Percentiles rank a stretch among this genome's conserved stretches.
Conservation (phyloP, 2,329 filamentous ascomycete genomes). For the Nothomitra cinnamomea region DNA sequence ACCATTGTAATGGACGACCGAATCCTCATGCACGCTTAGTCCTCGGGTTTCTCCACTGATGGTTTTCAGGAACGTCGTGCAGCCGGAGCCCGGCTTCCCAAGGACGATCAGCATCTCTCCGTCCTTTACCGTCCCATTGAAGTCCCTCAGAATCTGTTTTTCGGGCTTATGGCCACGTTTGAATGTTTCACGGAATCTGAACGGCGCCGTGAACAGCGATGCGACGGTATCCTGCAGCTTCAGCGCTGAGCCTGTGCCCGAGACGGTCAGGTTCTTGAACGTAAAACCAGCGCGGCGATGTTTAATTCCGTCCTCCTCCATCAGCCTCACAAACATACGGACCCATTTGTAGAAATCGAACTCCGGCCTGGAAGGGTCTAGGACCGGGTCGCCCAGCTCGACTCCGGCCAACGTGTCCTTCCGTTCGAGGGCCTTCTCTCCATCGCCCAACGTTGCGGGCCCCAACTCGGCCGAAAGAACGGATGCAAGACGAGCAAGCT, state of each 20-base stretch:
- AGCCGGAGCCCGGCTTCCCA: slow-evolving; percentile 39
- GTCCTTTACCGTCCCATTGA: slow-evolving; percentile 33
- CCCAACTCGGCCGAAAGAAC: too few species aligned
- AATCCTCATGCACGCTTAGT: slow-evolving; percentile 50
- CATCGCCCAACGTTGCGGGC: too few species aligned
- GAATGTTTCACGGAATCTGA: slow-evolving; percentile 39
- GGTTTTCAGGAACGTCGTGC: slow-evolving; percentile 72
- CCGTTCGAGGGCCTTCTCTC: too few species aligned
- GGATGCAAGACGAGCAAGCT: too few species aligned
- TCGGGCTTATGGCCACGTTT: slow-evolving; percentile 28
- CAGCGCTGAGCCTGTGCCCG: slow-evolving; percentile 46
- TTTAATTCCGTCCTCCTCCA: slow-evolving; percentile 39
- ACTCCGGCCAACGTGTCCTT: background rate
- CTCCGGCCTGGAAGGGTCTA: slow-evolving; percentile 34
- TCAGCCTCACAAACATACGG: slow-evolving; percentile 29
- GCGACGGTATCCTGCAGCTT: slow-evolving; percentile 52
- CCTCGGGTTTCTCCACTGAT: slow-evolving; percentile 72
- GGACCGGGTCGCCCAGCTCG: slow-evolving; percentile 22
- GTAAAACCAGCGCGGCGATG: slow-evolving; percentile 39
- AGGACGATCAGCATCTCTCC: slow-evolving; percentile 32
- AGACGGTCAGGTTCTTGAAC: slow-evolving; percentile 49
- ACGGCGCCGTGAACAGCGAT: slow-evolving; percentile 38
- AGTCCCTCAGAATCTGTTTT: slow-evolving; percentile 37
- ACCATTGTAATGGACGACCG: slow-evolving; percentile 72
- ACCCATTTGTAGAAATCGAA: slow-evolving; percentile 38